Evolutionary conservation across 1,284 basidiomycete genomes (phyloP).

Genomic region (Thecaphora thlaspeos): DNA sequence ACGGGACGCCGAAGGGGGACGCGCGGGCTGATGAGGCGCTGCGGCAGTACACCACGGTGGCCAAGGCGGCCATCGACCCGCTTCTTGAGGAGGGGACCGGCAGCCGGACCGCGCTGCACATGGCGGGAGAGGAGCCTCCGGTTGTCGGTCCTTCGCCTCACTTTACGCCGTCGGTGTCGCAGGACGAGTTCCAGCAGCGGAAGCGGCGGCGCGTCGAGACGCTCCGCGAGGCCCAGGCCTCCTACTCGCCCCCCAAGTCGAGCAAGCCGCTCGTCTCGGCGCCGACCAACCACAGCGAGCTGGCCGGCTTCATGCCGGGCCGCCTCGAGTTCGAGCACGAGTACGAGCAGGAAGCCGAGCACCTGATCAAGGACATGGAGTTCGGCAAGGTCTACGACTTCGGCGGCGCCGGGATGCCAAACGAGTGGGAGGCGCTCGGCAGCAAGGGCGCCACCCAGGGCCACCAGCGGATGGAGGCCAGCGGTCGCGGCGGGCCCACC

Average conservation of each 20-base stretch:
- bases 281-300: constrained; percentile 84
- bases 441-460: constrained; percentile 44
- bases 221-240: constrained; percentile 45
- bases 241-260: constrained; percentile 43
- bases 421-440: constrained; percentile 48
- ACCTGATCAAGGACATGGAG: constrained; percentile 91
- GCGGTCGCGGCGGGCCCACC: constrained; percentile 64
- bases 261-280: constrained; percentile 81
- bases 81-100: constrained; percentile 27
- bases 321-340: constrained; percentile 97
- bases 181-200: constrained; percentile 51
- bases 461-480: constrained; percentile 60
- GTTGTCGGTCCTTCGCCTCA: constrained; percentile 46
- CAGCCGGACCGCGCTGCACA: constrained; percentile 25
- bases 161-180: constrained; percentile 35
- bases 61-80: constrained; percentile 17
- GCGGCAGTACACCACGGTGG: constrained; percentile 10
- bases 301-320: constrained; percentile 89
- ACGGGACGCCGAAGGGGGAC: constrained; percentile 43
- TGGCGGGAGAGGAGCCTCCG: constrained; percentile 36
- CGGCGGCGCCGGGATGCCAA: constrained; percentile 68
- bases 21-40: constrained; percentile 33
- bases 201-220: constrained; percentile 52
- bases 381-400: constrained; percentile 83
- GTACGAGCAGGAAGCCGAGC: constrained; percentile 85